Evolutionary conservation across 192 early-diverging fungal species (phyloP), one percentile per base, ranked within the genome.

Genomic region (Radiomyces spectabilis): DNA sequence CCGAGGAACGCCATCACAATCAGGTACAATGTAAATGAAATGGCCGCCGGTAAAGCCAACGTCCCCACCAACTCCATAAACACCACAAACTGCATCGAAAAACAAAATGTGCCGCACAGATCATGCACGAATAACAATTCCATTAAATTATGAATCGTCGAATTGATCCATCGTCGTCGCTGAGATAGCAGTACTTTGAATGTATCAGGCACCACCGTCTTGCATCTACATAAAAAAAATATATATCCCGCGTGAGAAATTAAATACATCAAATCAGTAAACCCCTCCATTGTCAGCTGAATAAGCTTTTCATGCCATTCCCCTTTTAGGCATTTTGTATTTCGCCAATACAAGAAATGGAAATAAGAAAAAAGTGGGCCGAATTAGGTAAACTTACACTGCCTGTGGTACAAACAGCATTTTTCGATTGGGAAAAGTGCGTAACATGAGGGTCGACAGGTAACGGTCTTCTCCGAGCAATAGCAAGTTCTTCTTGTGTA

Each of bases 41-140:
- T 87, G 39, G 92, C 88, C 12, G 92, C 93, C 1, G 94, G 94
- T 31, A 94, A 75, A 15, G 89, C 86, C 27, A 91, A 74, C 1
- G 93, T 90, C 31, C 90, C 91, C 55, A 94, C 68, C 54, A 97
- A 76, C 33, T 97, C 92, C 80, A 97, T 84, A 54, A 91, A 87
- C 40, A 94, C 84, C 39, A 92, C 80, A 71, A 94, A 96, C 84
- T 95, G 93, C 91, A 93, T 88, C 43, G 85, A 87, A 57, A 94
- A 87, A 61, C 93, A 96, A 67, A 94, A 94, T 12, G 85, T 93
- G 21, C 93, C 93, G 68, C 93, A 96, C 24, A 96, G 74, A 72
- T 93, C 87, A 49, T 81, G 77, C 22, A 96, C 90, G 38, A 87
- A 78, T 43, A 95, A 80, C 53, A 95, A 68, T 66, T 93, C 90